Percentiles rank a stretch among this genome's conserved stretches.
phyloP scores from a whole-genome alignment of 2,329 filamentous ascomycete genomes.

The Cryphonectria japonica region DNA sequence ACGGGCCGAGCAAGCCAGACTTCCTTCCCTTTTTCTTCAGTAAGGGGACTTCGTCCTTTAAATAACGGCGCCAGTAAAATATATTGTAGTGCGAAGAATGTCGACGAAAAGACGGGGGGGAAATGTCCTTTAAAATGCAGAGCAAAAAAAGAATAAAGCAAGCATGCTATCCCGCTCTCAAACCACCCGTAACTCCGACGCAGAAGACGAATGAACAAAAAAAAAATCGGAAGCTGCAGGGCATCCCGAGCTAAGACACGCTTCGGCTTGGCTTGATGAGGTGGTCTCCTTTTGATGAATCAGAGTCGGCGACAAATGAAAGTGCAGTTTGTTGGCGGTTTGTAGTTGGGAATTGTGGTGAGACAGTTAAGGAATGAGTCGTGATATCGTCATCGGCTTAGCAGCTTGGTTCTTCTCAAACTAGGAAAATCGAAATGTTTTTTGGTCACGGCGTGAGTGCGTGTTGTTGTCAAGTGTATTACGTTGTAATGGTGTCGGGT shows the following conservation, averaged over 20 bases:
- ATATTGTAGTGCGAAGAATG: slow-evolving; percentile 17
- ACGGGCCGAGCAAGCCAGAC: neutral
- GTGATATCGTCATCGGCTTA: slow-evolving; percentile 27
- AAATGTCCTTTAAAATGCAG: slow-evolving; percentile 24
- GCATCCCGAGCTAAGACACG: neutral
- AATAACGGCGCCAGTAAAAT: slow-evolving; percentile 14
- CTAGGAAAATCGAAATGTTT: slow-evolving; percentile 14
- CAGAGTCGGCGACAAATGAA: slow-evolving; percentile 24
- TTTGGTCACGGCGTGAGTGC: neutral
- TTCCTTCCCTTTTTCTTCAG: neutral
- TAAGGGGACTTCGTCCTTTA: neutral
- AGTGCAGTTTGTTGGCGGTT: slow-evolving; percentile 19
- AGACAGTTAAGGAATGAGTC: slow-evolving; percentile 16
- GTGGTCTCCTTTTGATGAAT: slow-evolving; percentile 16
- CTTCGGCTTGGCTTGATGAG: slow-evolving; percentile 5
- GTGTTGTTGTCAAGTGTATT: neutral
- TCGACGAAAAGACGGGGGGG: slow-evolving; percentile 7
- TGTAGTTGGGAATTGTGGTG: slow-evolving; percentile 17
- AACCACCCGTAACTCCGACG: slow-evolving; percentile 25
- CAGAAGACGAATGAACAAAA: slow-evolving; percentile 4
- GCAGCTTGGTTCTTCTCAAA: slow-evolving; percentile 23
- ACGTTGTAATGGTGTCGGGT: neutral
- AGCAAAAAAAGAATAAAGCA: slow-evolving; percentile 8
- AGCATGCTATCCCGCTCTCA: slow-evolving; percentile 22
- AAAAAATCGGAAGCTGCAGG: slow-evolving; percentile 7